Evolutionary conservation across 305 asterid species (phyloP), one percentile per base, ranked within the genome.

Genomic region (Fraxinus xanthoxyloides): DNA sequence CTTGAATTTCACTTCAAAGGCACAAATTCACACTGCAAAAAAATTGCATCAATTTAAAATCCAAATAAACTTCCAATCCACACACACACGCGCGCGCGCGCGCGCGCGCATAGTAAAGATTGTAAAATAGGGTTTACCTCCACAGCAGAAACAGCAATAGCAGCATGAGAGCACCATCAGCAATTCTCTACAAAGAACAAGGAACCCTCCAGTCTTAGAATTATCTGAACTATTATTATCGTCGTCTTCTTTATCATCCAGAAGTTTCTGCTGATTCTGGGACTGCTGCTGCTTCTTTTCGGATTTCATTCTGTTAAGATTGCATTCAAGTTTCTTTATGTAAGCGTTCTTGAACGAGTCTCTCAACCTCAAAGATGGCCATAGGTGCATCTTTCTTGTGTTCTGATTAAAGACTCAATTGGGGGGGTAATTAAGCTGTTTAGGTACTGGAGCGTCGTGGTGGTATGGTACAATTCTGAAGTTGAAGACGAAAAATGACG

Each of bases 101-200:
- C 4, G 12, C 54, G 2, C 17, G 12, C 4, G 12, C 54, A 43
- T 3, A 46, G 6, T 17, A 51, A 51, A 51, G 8, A 51, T 5
- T 17, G 9, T 51, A 51, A 51, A 51, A 17, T 61, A 24, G 32
- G 31, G 32, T 15, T 81, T 89, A 93, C 98, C 98, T 88, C 97
- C 97, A 85, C 97, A 94, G 90, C 95, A 89, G 89, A 93, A 94
- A 79, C 98, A 95, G 51, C 98, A 93, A 84, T 91, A 95, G 82
- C 95, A 91, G 90, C 98, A 95, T 77, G 97, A 91, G 72, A 92
- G 74, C 26, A 93, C 78, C 90, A 91, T 81, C 78, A 92, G 65
- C n/a, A 89, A 21, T 32, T 93, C 98, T 77, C 90, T 86, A 80
- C 89, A 88, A 77, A 93, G 7, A 43, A 79, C 40, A 77, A 76